Evolutionary conservation across 2,329 filamentous ascomycete genomes (phyloP).

Genomic region (Pseudogymnoascus destructans): DNA sequence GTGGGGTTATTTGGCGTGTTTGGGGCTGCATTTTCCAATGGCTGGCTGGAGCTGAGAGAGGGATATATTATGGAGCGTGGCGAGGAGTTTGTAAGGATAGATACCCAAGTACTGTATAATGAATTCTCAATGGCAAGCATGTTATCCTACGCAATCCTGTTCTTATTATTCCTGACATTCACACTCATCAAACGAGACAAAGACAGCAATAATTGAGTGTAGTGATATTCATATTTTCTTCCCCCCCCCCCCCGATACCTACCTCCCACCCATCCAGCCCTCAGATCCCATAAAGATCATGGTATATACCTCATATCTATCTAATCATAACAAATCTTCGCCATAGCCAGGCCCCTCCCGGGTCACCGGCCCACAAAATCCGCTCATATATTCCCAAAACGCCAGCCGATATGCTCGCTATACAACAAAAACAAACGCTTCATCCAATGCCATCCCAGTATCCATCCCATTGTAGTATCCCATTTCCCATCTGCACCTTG

Average conservation of each 20-base stretch:
- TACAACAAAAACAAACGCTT: slow-evolving; percentile 4
- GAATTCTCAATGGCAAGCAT: background rate
- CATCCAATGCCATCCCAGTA: background rate
- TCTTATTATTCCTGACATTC: background rate
- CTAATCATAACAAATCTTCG: background rate
- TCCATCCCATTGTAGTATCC: background rate
- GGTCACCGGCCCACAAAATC: background rate
- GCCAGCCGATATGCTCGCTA: slow-evolving; percentile 7
- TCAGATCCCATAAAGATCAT: slow-evolving; percentile 4
- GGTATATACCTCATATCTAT: slow-evolving; percentile 3
- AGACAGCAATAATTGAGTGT: slow-evolving; percentile 1
- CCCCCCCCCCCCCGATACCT: background rate
- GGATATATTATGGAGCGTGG: background rate
- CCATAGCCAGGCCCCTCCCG: background rate
- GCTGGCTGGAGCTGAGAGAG: background rate
- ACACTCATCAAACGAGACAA: background rate
- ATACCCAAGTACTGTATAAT: slow-evolving; percentile 8
- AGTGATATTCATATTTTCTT: background rate
- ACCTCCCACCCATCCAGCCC: background rate
- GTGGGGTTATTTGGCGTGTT: background rate
- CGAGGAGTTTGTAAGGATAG: slow-evolving; percentile 8
- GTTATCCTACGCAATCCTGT: background rate
- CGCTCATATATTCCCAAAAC: background rate
- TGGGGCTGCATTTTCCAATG: background rate
- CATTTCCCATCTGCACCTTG: slow-evolving; percentile 2